Conservation (phyloP, 2,329 filamentous ascomycete species). For the Dactylella cylindrospora region DNA sequence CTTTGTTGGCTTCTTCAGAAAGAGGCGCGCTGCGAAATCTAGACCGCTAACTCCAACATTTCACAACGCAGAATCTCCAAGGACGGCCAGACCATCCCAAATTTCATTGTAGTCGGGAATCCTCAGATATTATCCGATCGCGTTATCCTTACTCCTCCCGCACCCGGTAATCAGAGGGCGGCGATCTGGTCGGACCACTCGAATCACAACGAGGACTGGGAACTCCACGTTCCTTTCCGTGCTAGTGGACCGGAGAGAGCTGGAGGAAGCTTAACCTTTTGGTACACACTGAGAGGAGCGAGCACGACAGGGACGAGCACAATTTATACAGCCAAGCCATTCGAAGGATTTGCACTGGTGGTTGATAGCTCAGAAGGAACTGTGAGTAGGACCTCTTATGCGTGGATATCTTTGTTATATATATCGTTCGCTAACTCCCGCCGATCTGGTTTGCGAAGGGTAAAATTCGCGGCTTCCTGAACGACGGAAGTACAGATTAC, state of each 20-base stretch:
- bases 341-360: constrained; percentile 86
- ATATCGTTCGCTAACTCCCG: constrained; percentile 7
- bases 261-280: constrained; percentile 87
- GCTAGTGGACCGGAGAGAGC: constrained; percentile 81
- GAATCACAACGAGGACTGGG: constrained; percentile 70
- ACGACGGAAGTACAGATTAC: constrained; percentile 83
- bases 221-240: constrained; percentile 81
- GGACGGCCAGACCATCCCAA: constrained; percentile 59
- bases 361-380: constrained; percentile 77
- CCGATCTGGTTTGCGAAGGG: constrained; percentile 59
- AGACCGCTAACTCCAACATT: constrained; percentile 28
- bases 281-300: constrained; percentile 55
- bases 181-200: constrained; percentile 74
- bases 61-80: constrained; percentile 63
- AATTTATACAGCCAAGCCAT: constrained; percentile 54
- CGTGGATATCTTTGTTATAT: constrained; percentile 6
- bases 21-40: constrained; percentile 8
- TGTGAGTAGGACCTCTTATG: constrained; percentile 53
- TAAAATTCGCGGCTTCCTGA: constrained; percentile 86
- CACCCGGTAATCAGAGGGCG: constrained; percentile 80
- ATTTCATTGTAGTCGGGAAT: constrained; percentile 61
- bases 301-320: constrained; percentile 58
- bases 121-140: constrained; percentile 80
- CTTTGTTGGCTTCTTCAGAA: not conserved
- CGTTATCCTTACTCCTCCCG: constrained; percentile 84